Evolutionary conservation across 1,139 yeast genomes (phyloP).

Genomic region (Kodamaea plutei): DNA sequence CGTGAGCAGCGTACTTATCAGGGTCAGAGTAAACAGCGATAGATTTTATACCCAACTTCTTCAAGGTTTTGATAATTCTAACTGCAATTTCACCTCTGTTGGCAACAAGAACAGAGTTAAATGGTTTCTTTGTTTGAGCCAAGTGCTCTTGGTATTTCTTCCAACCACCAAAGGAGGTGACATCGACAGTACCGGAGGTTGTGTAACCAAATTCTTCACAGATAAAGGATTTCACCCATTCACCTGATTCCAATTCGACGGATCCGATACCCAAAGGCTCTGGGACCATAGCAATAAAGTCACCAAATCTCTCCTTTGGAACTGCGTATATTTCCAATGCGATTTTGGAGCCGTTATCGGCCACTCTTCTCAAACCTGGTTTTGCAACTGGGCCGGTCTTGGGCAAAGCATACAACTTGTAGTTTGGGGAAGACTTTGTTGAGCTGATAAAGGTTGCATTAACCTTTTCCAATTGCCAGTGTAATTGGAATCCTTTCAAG

Average conservation of each 20-base stretch:
- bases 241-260: slow-evolving; percentile 74
- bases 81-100: slow-evolving; percentile 98
- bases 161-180: slow-evolving; percentile 88
- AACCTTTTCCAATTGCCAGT: slow-evolving; percentile 89
- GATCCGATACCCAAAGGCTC: slow-evolving; percentile 94
- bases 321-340: slow-evolving; percentile 78
- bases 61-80: slow-evolving; percentile 82
- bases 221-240: slow-evolving; percentile 85
- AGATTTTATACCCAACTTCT: slow-evolving; percentile 69
- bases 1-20: slow-evolving; percentile 87
- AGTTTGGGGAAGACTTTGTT: slow-evolving; percentile 69
- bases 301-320: slow-evolving; percentile 74
- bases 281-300: slow-evolving; percentile 82
- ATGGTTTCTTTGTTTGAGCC: slow-evolving; percentile 48
- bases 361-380: slow-evolving; percentile 81
- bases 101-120: slow-evolving; percentile 83
- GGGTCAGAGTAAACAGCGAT: slow-evolving; percentile 90
- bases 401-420: slow-evolving; percentile 79
- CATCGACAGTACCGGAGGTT: slow-evolving; percentile 67
- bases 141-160: slow-evolving; percentile 54
- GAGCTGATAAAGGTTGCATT: slow-evolving; percentile 67
- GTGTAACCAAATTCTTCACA: slow-evolving; percentile 87
- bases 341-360: slow-evolving; percentile 53
- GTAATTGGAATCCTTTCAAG: slow-evolving; percentile 78
- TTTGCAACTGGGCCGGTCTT: slow-evolving; percentile 75